Evolutionary conservation across 2,329 filamentous ascomycete genomes (phyloP).

Genomic region (Aspergillus thermomutatus): DNA sequence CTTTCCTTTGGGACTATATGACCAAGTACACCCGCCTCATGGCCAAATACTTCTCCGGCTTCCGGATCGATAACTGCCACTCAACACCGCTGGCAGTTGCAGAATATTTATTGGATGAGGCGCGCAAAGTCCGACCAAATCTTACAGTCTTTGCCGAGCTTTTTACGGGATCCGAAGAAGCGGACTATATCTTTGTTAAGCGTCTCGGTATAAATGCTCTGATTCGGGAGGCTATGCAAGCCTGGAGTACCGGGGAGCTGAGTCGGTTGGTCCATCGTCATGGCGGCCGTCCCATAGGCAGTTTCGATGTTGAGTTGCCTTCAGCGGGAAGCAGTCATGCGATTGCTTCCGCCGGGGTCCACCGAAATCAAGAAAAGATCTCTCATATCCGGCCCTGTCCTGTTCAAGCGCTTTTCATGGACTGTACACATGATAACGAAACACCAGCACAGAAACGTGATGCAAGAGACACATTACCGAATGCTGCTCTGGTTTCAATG

Average conservation of each 20-base stretch:
- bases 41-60: slow-evolving; percentile 91
- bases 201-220: slow-evolving; percentile 85
- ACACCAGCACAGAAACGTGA: slow-evolving; percentile 92
- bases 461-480: slow-evolving; percentile 88
- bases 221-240: slow-evolving; percentile 97
- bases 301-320: slow-evolving; percentile 90
- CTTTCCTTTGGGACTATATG: slow-evolving; percentile 96
- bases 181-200: slow-evolving; percentile 94
- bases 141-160: slow-evolving; percentile 91
- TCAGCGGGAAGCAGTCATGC: slow-evolving; percentile 56
- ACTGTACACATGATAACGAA: slow-evolving; percentile 98
- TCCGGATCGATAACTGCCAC: slow-evolving; percentile 97
- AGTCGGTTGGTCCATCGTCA: slow-evolving; percentile 91
- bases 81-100: slow-evolving; percentile 93
- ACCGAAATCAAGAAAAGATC: slow-evolving; percentile 57
- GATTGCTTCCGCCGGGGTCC: slow-evolving; percentile 31
- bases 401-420: slow-evolving; percentile 95
- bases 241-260: slow-evolving; percentile 90
- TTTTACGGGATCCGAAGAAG: slow-evolving; percentile 92
- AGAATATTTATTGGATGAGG: slow-evolving; percentile 90
- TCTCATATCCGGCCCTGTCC: slow-evolving; percentile 81
- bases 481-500: slow-evolving; percentile 92
- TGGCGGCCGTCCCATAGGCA: slow-evolving; percentile 90
- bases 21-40: slow-evolving; percentile 85
- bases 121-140: slow-evolving; percentile 81